These are phyloP conservation scores for Cyberlindnera lachancei DNA, from an alignment of 805 yeast genomes.

Conservation along the genomic window DNA sequence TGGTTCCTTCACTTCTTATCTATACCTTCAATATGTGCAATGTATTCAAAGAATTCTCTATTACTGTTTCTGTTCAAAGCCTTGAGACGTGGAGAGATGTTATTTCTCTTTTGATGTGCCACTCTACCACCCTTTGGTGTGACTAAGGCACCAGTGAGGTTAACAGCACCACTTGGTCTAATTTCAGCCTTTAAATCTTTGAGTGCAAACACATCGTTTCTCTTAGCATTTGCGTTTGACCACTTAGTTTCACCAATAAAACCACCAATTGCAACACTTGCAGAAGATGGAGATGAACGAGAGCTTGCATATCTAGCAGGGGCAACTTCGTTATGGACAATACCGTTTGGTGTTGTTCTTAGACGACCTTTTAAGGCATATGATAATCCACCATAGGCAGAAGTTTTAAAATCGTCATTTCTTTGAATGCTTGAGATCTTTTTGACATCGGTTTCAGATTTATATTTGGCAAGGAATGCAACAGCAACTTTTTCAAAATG, in stretches of 20 bases:
- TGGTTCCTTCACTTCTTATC: no score
- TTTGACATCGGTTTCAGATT: constrained; percentile 2
- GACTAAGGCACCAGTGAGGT: background rate
- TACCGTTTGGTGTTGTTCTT: constrained; percentile 64
- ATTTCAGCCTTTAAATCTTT: background rate
- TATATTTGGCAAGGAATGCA: constrained; percentile 26
- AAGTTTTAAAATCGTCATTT: constrained; percentile 24
- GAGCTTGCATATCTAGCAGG: constrained; percentile 60
- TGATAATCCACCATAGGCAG: constrained; percentile 74
- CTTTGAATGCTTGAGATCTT: constrained; percentile 6
- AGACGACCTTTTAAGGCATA: constrained; percentile 65
- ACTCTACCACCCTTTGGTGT: no score
- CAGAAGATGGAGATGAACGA: no score
- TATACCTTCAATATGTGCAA: no score
- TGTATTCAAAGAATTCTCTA: no score
- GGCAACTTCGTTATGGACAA: constrained; percentile 41
- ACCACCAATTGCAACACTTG: constrained; percentile 61
- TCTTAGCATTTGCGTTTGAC: background rate
- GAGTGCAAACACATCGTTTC: constrained; percentile 1
- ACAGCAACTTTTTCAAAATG: constrained; percentile 22
- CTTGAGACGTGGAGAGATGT: no score
- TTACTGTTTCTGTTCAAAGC: no score
- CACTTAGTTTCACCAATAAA: constrained; percentile 24
- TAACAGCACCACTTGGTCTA: background rate
- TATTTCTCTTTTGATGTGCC: no score